Percentiles rank a stretch among this genome's conserved stretches.
phyloP scores from a whole-genome alignment of 2,329 filamentous ascomycete species.

The Podosphaera aphanis region DNA sequence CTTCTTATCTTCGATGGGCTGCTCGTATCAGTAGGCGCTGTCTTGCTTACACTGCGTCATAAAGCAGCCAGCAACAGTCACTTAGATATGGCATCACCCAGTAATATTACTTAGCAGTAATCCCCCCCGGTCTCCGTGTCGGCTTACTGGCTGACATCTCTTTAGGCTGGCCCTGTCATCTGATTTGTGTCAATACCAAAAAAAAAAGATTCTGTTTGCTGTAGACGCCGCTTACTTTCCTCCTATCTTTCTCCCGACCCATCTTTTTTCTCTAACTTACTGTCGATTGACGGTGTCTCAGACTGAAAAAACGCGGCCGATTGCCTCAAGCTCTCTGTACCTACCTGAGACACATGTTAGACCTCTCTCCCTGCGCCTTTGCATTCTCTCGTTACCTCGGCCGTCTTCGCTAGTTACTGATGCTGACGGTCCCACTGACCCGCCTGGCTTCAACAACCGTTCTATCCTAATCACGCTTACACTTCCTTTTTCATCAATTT shows the following conservation, averaged over 20 bases:
- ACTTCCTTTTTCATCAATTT: neutral
- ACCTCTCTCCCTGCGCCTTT: neutral
- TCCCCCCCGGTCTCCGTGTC: neutral
- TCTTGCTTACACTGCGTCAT: conserved; percentile 1
- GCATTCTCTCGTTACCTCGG: neutral
- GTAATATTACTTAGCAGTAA: neutral
- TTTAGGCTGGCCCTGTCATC: neutral
- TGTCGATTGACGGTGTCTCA: neutral
- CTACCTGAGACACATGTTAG: neutral
- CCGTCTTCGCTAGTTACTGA: neutral
- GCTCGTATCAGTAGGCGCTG: neutral
- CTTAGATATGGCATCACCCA: neutral
- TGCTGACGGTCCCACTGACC: neutral
- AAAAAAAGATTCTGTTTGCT: neutral
- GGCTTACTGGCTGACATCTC: neutral
- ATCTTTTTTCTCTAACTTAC: neutral
- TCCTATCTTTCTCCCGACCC: neutral
- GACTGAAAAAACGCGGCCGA: neutral
- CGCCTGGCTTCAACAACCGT: neutral
- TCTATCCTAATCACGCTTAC: neutral
- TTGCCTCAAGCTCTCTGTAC: neutral
- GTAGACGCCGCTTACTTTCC: neutral
- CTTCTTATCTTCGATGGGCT: neutral
- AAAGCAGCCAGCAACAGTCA: neutral
- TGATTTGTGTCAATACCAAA: neutral